These are phyloP conservation scores for Teratosphaeria nubilosa DNA, from an alignment of 2,329 filamentous ascomycete genomes.

Conservation along the genomic window DNA sequence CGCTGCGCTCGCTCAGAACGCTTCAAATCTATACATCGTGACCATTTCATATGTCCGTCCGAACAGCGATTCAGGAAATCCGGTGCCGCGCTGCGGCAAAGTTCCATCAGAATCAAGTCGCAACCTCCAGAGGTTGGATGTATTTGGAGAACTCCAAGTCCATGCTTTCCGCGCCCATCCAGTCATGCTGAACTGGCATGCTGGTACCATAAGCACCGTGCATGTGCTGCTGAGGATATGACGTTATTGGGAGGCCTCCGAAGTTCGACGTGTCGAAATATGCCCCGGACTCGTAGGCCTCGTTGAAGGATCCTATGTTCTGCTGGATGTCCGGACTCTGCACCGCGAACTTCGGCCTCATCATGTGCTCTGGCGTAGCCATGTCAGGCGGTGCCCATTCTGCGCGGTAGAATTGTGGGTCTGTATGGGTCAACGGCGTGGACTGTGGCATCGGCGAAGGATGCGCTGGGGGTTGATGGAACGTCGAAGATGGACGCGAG, in stretches of 20 bases:
- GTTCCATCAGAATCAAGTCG: background rate
- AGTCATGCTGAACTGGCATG: conserved; percentile 1
- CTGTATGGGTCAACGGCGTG: conserved; percentile 13
- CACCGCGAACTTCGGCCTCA: conserved; percentile 14
- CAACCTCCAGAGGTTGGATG: background rate
- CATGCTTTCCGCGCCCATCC: background rate
- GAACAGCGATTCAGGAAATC: background rate
- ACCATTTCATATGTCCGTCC: background rate
- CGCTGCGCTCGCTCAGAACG: background rate
- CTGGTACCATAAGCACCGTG: conserved; percentile 4
- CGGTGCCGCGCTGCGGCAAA: background rate
- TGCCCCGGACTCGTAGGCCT: background rate
- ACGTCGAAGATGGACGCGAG: conserved; percentile 1
- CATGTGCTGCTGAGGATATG: conserved; percentile 7
- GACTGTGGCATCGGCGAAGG: conserved; percentile 17
- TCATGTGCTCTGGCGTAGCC: conserved; percentile 10
- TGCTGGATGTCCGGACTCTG: conserved; percentile 4
- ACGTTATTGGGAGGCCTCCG: conserved; percentile 2
- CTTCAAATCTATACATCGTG: background rate
- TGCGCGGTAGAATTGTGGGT: conserved; percentile 22
- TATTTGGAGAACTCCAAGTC: background rate
- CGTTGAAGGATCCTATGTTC: background rate
- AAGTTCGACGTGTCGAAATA: background rate
- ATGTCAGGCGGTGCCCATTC: conserved; percentile 17
- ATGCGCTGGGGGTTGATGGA: conserved; percentile 5